phyloP scores from a whole-genome alignment of 768 basidiomycete species.

The Lactifluus volemus region DNA sequence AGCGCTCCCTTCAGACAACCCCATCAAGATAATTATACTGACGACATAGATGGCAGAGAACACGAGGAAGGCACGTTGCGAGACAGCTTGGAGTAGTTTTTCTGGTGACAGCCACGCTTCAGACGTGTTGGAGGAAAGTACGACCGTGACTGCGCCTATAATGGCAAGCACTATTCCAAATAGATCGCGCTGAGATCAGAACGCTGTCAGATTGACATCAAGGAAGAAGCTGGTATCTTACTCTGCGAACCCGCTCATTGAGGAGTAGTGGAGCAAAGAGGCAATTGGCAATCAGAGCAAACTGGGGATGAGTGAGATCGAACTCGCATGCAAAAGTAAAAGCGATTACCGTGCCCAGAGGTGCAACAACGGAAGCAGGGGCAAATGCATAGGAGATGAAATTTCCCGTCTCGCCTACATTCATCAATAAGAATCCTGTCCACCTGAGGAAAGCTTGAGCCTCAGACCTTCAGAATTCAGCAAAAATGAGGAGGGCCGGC shows the following conservation, averaged over 20 bases:
- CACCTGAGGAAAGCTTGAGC: slow-evolving; percentile 47
- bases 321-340: slow-evolving; percentile 3
- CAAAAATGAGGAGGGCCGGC: slow-evolving; percentile 23
- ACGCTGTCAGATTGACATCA: slow-evolving; percentile 13
- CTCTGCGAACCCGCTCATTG: slow-evolving; percentile 73
- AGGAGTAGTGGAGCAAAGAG: slow-evolving; percentile 84
- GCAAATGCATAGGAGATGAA: slow-evolving; percentile 88
- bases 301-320: slow-evolving; percentile 34
- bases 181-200: slow-evolving; percentile 51
- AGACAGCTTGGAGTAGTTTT: slow-evolving; percentile 59
- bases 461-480: neutral
- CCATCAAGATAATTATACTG: slow-evolving; percentile 47
- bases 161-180: slow-evolving; percentile 74
- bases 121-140: slow-evolving; percentile 66
- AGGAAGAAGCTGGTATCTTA: slow-evolving; percentile 27
- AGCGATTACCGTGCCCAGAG: slow-evolving; percentile 78
- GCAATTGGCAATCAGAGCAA: slow-evolving; percentile 93
- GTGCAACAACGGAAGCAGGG: slow-evolving; percentile 89
- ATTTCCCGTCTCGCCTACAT: slow-evolving; percentile 82
- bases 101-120: slow-evolving; percentile 62
- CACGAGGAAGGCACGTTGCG: slow-evolving; percentile 61
- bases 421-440: slow-evolving; percentile 82
- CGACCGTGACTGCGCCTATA: slow-evolving; percentile 89
- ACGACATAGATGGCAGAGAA: slow-evolving; percentile 60
- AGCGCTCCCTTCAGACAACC: slow-evolving; percentile 52